These are phyloP conservation scores for Cryomyces antarcticus DNA, from an alignment of 495 filamentous ascomycete species.

Conservation along the genomic window DNA sequence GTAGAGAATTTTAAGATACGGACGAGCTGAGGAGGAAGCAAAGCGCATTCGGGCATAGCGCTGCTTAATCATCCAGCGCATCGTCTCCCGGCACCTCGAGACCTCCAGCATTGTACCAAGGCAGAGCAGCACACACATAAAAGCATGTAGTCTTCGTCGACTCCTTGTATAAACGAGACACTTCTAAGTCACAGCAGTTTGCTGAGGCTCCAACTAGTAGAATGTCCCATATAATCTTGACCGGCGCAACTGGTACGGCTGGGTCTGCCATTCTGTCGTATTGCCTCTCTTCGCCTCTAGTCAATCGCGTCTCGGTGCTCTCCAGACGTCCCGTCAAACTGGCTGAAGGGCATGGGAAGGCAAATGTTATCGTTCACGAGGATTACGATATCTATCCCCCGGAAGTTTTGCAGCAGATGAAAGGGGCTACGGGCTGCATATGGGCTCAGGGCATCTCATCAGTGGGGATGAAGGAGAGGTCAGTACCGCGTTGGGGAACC, in stretches of 20 bases:
- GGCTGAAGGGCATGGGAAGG: constrained; percentile 36
- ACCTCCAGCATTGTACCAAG: too few relatives aligned
- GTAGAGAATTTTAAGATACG: too few relatives aligned
- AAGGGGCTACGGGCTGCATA: constrained; percentile 42
- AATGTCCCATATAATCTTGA: constrained; percentile 48
- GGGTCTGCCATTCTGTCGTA: constrained; percentile 41
- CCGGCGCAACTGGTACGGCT: constrained; percentile 54
- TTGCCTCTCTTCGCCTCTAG: constrained; percentile 34
- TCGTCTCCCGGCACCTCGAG: too few relatives aligned
- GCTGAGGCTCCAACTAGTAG: neutral
- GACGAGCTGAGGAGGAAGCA: too few relatives aligned
- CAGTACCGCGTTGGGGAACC: neutral
- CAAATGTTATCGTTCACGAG: constrained; percentile 44
- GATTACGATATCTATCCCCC: constrained; percentile 38
- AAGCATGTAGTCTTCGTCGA: too few relatives aligned
- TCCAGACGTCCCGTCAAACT: constrained; percentile 42
- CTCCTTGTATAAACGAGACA: too few relatives aligned
- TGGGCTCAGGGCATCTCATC: constrained; percentile 50
- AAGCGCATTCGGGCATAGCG: too few relatives aligned
- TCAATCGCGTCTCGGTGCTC: constrained; percentile 46
- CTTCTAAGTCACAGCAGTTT: too few relatives aligned
- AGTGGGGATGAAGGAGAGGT: constrained; percentile 28
- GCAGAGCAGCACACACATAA: too few relatives aligned
- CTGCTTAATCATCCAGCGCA: too few relatives aligned
- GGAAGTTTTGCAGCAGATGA: constrained; percentile 35